Base-by-base conservation (phyloP, 257 asterid species). In the Solanum chiquidenum region DNA sequence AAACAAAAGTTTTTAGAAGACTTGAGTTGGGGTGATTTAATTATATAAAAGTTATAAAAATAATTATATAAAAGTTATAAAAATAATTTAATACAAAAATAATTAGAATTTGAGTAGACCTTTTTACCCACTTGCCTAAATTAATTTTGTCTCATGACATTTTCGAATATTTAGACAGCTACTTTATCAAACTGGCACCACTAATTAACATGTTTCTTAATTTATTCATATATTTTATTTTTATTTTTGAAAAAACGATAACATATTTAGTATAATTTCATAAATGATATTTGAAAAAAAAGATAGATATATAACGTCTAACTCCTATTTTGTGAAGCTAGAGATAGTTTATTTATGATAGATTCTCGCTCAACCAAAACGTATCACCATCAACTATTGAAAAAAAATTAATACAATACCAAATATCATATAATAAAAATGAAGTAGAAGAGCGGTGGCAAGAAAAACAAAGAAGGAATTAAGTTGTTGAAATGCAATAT, bases 261-360 rank as follows among this genome's bases (percentile, higher is more conserved):
- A 16, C 9, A 52, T 6, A 52, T 16, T 16, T 4, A 18, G 0
- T 52, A 52, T 52, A 52, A 21, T 60, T 60, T 23, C 2, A 60
- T 9, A 60, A 60, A 12, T 23, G 3, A 9, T 20, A 55, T 23
- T 60, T 60, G 5, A 60, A 58, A 49, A 49, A 5, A 4, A 46
- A 0, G 0, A 2, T 46, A 8, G 3, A 49, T 14, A 5, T 49
- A 5, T 49, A 14, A 0, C 0, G 1, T 52, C 62, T 18, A 16
- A 52, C 20, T 52, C 25, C 6, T 4, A 60, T 4, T 21, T 60
- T 60, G 5, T 60, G 12, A 60, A 60, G 29, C 3, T 60, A 21
- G 29, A 60, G 5, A 23, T 9, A 21, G 9, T 21, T 60, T 60
- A 0, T 60, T 60, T 60, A 23, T 23, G 12, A 21, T 21, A 23